These are phyloP conservation scores for Anthostomella pinea DNA, from an alignment of 2,329 filamentous ascomycete genomes.

Conservation along the genomic window DNA sequence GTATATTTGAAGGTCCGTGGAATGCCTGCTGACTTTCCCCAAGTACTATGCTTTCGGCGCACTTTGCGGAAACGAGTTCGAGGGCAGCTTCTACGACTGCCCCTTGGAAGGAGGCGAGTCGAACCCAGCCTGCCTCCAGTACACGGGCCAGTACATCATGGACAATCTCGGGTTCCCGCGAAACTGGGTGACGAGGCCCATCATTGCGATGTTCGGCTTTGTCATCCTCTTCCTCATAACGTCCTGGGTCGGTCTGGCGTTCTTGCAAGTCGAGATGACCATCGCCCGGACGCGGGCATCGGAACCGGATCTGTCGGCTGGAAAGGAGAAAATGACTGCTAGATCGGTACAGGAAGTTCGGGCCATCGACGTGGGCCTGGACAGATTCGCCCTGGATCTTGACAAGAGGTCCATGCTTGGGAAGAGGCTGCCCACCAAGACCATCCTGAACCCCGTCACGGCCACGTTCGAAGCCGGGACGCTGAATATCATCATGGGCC, in stretches of 20 bases:
- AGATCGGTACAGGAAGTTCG: slow-evolving; percentile 52
- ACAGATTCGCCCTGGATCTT: slow-evolving; percentile 61
- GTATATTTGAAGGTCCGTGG: slow-evolving; percentile 29
- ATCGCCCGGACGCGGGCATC: slow-evolving; percentile 61
- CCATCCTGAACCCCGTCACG: slow-evolving; percentile 65
- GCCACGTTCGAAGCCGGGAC: slow-evolving; percentile 65
- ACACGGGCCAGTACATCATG: slow-evolving; percentile 68
- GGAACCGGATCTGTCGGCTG: slow-evolving; percentile 62
- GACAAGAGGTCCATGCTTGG: slow-evolving; percentile 57
- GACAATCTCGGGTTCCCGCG: slow-evolving; percentile 63
- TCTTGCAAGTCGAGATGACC: slow-evolving; percentile 65
- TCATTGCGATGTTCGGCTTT: slow-evolving; percentile 61
- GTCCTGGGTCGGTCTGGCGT: slow-evolving; percentile 61
- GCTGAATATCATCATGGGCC: slow-evolving; percentile 77
- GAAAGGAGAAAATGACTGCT: slow-evolving; percentile 66
- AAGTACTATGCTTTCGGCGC: slow-evolving; percentile 71
- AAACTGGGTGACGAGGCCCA: slow-evolving; percentile 66
- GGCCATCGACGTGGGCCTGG: slow-evolving; percentile 62
- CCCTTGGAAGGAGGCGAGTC: slow-evolving; percentile 58
- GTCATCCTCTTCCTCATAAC: slow-evolving; percentile 59
- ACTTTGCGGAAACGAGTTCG: slow-evolving; percentile 70
- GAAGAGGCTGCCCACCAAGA: slow-evolving; percentile 50
- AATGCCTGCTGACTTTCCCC: neutral
- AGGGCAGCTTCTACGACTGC: slow-evolving; percentile 70
- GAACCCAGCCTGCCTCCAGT: slow-evolving; percentile 65